Evolutionary conservation across 208 protist species (phyloP).

Genomic region (Leishmania gerbilli): DNA sequence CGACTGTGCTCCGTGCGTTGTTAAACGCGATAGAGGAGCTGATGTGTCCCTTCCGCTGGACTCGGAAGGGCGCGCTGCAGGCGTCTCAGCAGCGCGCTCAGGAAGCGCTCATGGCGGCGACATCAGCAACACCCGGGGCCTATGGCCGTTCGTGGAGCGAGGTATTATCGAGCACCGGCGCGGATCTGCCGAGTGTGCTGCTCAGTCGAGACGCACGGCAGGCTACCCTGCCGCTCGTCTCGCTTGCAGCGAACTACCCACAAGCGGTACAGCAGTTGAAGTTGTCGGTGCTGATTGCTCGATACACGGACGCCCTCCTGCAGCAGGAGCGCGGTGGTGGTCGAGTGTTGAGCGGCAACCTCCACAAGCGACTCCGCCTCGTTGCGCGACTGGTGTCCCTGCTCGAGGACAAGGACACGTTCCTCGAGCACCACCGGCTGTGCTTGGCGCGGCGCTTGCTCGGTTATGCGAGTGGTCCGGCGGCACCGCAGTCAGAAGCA

Average conservation of each 20-base stretch:
- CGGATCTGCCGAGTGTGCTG: constrained; percentile 43
- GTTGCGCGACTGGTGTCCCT: constrained; percentile 45
- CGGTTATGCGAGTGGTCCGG: constrained; percentile 7
- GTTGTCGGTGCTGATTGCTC: constrained; percentile 45
- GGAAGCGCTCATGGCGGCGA: constrained; percentile 14
- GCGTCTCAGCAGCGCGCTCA: constrained; percentile 30
- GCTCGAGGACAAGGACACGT: constrained; percentile 68
- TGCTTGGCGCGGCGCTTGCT: constrained; percentile 57
- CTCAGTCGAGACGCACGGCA: constrained; percentile 50
- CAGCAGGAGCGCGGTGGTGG: constrained; percentile 25
- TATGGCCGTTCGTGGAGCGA: neutral
- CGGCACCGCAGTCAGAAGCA: neutral
- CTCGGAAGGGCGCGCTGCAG: constrained; percentile 29
- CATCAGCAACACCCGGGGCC: neutral
- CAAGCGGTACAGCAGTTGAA: constrained; percentile 30
- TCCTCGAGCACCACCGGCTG: constrained; percentile 58
- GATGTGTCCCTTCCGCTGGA: constrained; percentile 55
- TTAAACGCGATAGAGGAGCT: constrained; percentile 54
- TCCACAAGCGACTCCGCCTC: constrained; percentile 20
- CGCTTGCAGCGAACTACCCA: constrained; percentile 15
- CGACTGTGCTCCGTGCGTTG: constrained; percentile 42
- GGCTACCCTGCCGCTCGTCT: constrained; percentile 34
- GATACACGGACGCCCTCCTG: constrained; percentile 49
- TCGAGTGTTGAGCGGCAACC: constrained; percentile 21
- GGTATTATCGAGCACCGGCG: neutral